Conservation (phyloP, 2,329 filamentous ascomycete genomes). For the Cytospora mali region DNA sequence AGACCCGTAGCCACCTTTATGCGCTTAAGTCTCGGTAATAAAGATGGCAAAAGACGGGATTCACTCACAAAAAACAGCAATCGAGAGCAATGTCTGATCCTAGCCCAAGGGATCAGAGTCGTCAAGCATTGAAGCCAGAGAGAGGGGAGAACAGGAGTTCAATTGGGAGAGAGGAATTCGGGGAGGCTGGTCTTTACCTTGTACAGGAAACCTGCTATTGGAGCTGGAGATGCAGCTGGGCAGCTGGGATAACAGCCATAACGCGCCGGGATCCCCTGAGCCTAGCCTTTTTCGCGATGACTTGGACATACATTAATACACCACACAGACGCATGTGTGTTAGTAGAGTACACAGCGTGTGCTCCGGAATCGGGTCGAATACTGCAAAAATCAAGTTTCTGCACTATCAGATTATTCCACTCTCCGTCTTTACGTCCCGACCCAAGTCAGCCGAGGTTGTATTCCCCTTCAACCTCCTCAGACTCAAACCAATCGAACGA, state of each 20-base stretch:
- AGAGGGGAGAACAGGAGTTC: constrained; percentile 16
- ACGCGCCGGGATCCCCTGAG: constrained; percentile 8
- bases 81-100: constrained; percentile 6
- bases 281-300: constrained; percentile 15
- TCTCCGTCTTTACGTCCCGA: neutral
- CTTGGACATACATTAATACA: no score
- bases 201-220: constrained; percentile 18
- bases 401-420: neutral
- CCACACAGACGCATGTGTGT: no score
- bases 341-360: constrained; percentile 15
- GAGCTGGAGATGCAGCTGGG: constrained; percentile 19
- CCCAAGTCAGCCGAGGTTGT: constrained; percentile 12
- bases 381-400: neutral
- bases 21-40: neutral
- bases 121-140: constrained; percentile 1
- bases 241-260: constrained; percentile 11
- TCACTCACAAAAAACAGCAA: constrained; percentile 20
- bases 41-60: neutral
- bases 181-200: constrained; percentile 27
- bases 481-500: neutral
- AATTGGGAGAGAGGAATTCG: constrained; percentile 18
- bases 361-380: no score
- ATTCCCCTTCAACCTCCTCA: neutral
- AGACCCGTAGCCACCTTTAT: neutral
- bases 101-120: constrained; percentile 4